Percentiles rank a stretch among this genome's conserved stretches.
Evolutionary conservation across 495 filamentous ascomycete genomes (phyloP).

Genomic region (Penicillium longicatenatum): DNA sequence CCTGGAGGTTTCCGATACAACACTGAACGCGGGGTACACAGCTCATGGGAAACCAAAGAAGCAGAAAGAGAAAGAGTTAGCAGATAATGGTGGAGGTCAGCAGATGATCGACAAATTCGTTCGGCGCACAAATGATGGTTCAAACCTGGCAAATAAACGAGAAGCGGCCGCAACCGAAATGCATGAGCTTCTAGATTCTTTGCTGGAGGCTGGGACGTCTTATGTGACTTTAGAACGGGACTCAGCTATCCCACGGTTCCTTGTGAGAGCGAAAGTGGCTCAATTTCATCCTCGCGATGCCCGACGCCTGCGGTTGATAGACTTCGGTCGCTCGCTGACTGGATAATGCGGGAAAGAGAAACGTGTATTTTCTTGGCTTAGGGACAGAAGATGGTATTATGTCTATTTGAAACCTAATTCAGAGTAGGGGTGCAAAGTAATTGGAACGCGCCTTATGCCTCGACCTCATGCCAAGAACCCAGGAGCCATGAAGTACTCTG

Average conservation of each 20-base stretch:
- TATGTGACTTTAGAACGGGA: conserved; percentile 75
- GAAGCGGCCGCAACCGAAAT: conserved; percentile 68
- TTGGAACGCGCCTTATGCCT: conserved; percentile 1
- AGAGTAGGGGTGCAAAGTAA: conserved; percentile 9
- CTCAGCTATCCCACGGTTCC: conserved; percentile 78
- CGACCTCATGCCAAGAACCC: neutral
- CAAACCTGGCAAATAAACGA: conserved; percentile 53
- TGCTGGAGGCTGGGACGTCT: conserved; percentile 62
- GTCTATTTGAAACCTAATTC: conserved; percentile 21
- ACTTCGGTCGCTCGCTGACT: conserved; percentile 80
- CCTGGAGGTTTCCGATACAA: conserved; percentile 60
- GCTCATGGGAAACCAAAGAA: conserved; percentile 71
- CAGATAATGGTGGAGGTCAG: conserved; percentile 55
- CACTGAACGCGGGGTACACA: conserved; percentile 69
- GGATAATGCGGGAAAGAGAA: conserved; percentile 40
- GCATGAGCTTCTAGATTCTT: conserved; percentile 61
- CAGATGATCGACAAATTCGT: conserved; percentile 76
- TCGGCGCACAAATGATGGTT: conserved; percentile 43
- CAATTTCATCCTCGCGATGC: conserved; percentile 87
- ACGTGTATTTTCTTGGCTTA: neutral
- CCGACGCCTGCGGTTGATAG: conserved; percentile 69
- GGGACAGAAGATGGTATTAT: conserved; percentile 17
- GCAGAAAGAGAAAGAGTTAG: conserved; percentile 46
- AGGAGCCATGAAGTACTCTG: neutral
- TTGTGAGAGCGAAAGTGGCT: conserved; percentile 82